These are phyloP conservation scores for Plantago major DNA, from an alignment of 257 asterid species.

Conservation along the genomic window DNA sequence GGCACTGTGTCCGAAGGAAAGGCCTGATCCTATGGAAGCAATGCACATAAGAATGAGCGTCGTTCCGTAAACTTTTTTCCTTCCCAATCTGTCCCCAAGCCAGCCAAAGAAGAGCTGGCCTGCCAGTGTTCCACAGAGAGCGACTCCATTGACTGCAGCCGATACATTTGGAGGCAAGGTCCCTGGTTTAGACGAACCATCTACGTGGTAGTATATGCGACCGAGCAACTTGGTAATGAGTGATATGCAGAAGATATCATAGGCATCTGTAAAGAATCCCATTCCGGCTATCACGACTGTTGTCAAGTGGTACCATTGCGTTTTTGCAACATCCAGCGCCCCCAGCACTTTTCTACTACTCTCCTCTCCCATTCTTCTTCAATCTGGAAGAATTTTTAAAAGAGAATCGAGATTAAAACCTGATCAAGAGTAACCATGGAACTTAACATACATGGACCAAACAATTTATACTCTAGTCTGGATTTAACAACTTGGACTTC, in stretches of 20 bases:
- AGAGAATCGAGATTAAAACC: too few relatives aligned
- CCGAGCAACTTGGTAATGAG: constrained; percentile 1
- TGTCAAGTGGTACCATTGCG: neutral
- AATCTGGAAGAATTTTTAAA: too few relatives aligned
- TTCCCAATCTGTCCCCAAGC: constrained; percentile 9
- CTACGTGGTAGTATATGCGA: neutral
- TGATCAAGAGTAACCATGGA: too few relatives aligned
- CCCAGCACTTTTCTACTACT: constrained; percentile 15
- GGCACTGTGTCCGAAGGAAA: neutral
- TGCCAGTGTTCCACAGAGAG: too few relatives aligned
- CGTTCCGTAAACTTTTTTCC: constrained; percentile 8
- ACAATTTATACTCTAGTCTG: too few relatives aligned
- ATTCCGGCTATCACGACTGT: constrained; percentile 1
- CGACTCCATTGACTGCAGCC: neutral
- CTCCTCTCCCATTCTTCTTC: too few relatives aligned
- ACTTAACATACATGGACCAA: too few relatives aligned
- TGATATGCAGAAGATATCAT: constrained; percentile 2
- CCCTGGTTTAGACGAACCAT: neutral
- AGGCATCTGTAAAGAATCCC: constrained; percentile 12
- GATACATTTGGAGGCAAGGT: neutral
- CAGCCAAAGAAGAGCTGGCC: neutral
- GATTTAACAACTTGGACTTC: too few relatives aligned
- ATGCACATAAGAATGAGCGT: constrained; percentile 2
- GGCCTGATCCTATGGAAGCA: constrained; percentile 1
- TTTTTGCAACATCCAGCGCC: constrained; percentile 21